Conservation (phyloP, 106 monocot genomes). For the Allium sativum region DNA sequence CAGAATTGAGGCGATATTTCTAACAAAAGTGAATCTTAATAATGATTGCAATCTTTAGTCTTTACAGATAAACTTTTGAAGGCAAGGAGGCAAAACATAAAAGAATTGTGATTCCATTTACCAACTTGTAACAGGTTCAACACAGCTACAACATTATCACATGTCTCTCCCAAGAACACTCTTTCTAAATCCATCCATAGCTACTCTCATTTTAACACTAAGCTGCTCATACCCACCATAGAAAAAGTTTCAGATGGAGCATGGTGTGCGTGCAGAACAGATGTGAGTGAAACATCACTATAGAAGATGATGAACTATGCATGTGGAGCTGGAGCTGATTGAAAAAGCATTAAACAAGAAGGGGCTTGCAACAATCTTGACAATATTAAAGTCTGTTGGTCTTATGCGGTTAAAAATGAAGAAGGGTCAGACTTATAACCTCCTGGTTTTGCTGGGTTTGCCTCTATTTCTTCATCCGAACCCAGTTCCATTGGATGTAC, state of each 20-base stretch:
- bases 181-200: too few relatives aligned
- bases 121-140: too few relatives aligned
- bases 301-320: conserved; percentile 63
- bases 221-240: too few relatives aligned
- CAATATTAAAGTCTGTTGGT: conserved; percentile 44
- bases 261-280: conserved; percentile 55
- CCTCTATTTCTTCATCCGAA: conserved; percentile 21
- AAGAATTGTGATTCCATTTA: too few relatives aligned
- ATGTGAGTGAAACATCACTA: conserved; percentile 18
- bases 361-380: conserved; percentile 47
- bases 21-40: too few relatives aligned
- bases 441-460: conserved; percentile 48
- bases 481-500: conserved; percentile 46
- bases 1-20: too few relatives aligned
- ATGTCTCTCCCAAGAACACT: too few relatives aligned
- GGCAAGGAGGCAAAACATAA: too few relatives aligned
- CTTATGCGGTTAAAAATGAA: conserved; percentile 68
- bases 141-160: too few relatives aligned
- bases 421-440: conserved; percentile 24
- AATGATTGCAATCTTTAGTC: too few relatives aligned
- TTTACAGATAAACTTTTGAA: too few relatives aligned
- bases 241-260: conserved; percentile 26
- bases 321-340: conserved; percentile 64
- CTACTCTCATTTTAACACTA: too few relatives aligned
- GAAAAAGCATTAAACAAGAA: conserved; percentile 30